These are phyloP conservation scores for Blastobotrys mokoenaii DNA, from an alignment of 805 yeast species.

Conservation along the genomic window DNA sequence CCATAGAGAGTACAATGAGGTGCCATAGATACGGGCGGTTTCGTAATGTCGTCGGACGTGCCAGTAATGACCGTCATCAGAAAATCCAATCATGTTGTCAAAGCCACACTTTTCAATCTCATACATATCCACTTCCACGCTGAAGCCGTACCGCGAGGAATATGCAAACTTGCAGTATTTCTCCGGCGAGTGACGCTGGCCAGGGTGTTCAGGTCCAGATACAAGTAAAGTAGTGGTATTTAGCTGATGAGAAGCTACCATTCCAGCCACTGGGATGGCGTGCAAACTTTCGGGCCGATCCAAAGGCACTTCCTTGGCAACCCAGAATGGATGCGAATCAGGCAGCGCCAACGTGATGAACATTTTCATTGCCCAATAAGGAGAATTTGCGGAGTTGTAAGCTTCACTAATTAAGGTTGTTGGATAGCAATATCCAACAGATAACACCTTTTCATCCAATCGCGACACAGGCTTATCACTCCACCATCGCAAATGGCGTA, in stretches of 20 bases:
- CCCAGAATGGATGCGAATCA: conserved; percentile 18
- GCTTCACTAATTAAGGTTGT: conserved; percentile 19
- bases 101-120: conserved; percentile 11
- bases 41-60: conserved; percentile 10
- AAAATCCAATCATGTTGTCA: conserved; percentile 18
- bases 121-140: conserved; percentile 12
- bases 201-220: conserved; percentile 10
- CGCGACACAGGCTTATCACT: conserved; percentile 16
- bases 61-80: conserved; percentile 15
- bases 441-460: conserved; percentile 14
- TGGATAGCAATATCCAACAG: conserved; percentile 21
- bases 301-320: conserved; percentile 11
- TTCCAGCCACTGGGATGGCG: conserved; percentile 9
- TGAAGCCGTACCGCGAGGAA: conserved; percentile 18
- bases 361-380: conserved; percentile 22
- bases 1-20: conserved; percentile 14
- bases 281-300: not conserved
- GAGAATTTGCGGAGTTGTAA: conserved; percentile 22
- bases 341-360: conserved; percentile 19
- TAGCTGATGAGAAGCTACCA: conserved; percentile 7
- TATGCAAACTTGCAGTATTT: conserved; percentile 23
- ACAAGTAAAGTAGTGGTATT: conserved; percentile 6
- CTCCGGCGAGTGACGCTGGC: conserved; percentile 10
- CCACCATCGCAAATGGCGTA: conserved; percentile 22
- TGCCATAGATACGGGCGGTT: conserved; percentile 4